Percentiles rank a stretch among this genome's conserved stretches.
Conservation (phyloP, 2,329 filamentous ascomycete species). For the Talaromyces sp. region DNA sequence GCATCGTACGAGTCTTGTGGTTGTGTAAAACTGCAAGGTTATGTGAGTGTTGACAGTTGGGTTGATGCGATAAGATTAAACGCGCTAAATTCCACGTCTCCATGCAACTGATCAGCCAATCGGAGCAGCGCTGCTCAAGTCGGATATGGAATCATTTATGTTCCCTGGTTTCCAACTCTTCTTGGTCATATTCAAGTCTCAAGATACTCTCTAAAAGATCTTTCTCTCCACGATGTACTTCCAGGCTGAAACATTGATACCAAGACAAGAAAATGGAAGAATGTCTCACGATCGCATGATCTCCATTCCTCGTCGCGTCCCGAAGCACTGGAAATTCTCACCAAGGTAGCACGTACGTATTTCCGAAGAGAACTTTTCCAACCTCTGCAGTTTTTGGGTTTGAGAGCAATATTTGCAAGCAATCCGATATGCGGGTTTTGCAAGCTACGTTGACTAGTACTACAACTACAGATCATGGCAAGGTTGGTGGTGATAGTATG, state of each 20-base stretch:
- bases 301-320: constrained; percentile 37
- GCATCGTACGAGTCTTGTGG: constrained; percentile 27
- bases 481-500: constrained; percentile 20
- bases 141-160: background rate
- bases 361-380: constrained; percentile 52
- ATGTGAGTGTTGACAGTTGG: background rate
- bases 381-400: constrained; percentile 51
- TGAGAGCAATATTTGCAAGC: constrained; percentile 46
- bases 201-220: accelerated
- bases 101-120: background rate
- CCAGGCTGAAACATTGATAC: background rate
- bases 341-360: constrained; percentile 30
- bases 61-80: background rate
- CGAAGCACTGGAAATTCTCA: constrained; percentile 35
- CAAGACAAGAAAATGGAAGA: constrained; percentile 21
- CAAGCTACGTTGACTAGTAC: constrained; percentile 26
- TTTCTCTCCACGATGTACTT: background rate
- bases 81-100: background rate
- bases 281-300: constrained; percentile 30
- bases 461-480: constrained; percentile 15
- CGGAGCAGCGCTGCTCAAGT: background rate
- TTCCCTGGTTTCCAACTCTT: background rate
- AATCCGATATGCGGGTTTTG: constrained; percentile 47
- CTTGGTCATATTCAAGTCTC: background rate
- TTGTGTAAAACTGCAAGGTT: constrained; percentile 1